These are phyloP conservation scores for Graphilbum sp. DNA, from an alignment of 2,329 filamentous ascomycete genomes.

Conservation along the genomic window DNA sequence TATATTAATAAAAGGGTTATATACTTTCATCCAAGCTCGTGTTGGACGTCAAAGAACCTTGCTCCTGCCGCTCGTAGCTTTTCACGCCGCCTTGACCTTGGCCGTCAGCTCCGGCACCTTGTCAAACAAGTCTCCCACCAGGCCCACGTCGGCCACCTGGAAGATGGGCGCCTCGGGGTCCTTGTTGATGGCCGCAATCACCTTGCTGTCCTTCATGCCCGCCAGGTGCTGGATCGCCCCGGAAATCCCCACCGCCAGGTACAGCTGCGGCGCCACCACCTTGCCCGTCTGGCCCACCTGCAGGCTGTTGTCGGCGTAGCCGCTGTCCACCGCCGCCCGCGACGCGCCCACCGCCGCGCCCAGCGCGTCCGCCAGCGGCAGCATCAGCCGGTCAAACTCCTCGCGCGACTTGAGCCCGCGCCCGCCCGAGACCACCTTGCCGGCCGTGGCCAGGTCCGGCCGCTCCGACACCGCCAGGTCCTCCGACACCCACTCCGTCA, in stretches of 20 bases:
- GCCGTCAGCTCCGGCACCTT: conserved; percentile 92
- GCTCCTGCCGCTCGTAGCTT: conserved; percentile 8
- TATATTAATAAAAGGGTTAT: background rate
- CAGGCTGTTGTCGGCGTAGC: conserved; percentile 94
- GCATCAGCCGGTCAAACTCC: conserved; percentile 86
- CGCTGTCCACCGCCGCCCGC: conserved; percentile 87
- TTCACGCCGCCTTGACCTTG: conserved; percentile 54
- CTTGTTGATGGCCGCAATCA: conserved; percentile 98
- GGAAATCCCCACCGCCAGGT: conserved; percentile 88
- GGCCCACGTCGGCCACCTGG: conserved; percentile 88
- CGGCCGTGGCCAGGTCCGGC: conserved; percentile 81
- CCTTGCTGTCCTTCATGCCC: conserved; percentile 99
- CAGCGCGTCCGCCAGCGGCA: conserved; percentile 78
- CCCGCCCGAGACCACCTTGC: conserved; percentile 80
- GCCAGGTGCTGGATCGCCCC: conserved; percentile 96
- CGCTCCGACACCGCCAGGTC: conserved; percentile 86
- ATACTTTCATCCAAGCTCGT: background rate
- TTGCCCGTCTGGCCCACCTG: conserved; percentile 98
- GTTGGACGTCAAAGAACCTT: background rate
- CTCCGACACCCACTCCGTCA: conserved; percentile 85
- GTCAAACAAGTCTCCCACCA: conserved; percentile 91
- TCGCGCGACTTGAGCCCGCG: conserved; percentile 95
- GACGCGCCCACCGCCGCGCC: conserved; percentile 94
- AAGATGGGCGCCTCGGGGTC: conserved; percentile 95
- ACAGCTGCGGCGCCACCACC: conserved; percentile 91